These are phyloP conservation scores for Fusarium cyanostomum DNA, from an alignment of 2,329 filamentous ascomycete genomes.

Conservation along the genomic window DNA sequence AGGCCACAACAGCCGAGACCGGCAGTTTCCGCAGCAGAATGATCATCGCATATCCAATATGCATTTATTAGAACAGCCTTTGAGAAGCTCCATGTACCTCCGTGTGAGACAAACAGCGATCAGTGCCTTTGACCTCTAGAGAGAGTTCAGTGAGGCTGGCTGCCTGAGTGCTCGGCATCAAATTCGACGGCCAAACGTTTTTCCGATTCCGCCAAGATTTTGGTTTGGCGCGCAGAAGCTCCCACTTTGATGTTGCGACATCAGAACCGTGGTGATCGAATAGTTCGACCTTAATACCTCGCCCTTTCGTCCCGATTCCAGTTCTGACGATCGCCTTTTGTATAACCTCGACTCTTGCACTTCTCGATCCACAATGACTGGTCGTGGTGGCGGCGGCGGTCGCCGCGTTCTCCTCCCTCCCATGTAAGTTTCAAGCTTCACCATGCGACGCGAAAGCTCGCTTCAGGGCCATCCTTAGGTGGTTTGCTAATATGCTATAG, in stretches of 20 bases:
- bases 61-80: too few species aligned
- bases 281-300: constrained; percentile 12
- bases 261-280: constrained; percentile 35
- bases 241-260: constrained; percentile 40
- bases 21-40: too few species aligned
- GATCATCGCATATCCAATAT: too few species aligned
- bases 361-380: constrained; percentile 57
- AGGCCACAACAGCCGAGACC: too few species aligned
- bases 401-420: constrained; percentile 69
- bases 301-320: background rate
- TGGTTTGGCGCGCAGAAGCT: constrained; percentile 37
- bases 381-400: constrained; percentile 67
- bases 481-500: constrained; percentile 43
- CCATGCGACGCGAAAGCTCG: constrained; percentile 26
- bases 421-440: constrained; percentile 52
- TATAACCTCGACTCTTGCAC: constrained; percentile 9
- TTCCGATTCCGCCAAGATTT: constrained; percentile 36
- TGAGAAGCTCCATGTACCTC: too few species aligned
- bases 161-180: background rate
- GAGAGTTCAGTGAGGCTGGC: too few species aligned
- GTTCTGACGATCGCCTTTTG: background rate
- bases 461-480: background rate
- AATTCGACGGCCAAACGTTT: constrained; percentile 26
- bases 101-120: too few species aligned
- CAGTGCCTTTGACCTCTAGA: too few species aligned